Evolutionary conservation across 2,329 filamentous ascomycete species (phyloP).

Genomic region (Colletotrichum godetiae): DNA sequence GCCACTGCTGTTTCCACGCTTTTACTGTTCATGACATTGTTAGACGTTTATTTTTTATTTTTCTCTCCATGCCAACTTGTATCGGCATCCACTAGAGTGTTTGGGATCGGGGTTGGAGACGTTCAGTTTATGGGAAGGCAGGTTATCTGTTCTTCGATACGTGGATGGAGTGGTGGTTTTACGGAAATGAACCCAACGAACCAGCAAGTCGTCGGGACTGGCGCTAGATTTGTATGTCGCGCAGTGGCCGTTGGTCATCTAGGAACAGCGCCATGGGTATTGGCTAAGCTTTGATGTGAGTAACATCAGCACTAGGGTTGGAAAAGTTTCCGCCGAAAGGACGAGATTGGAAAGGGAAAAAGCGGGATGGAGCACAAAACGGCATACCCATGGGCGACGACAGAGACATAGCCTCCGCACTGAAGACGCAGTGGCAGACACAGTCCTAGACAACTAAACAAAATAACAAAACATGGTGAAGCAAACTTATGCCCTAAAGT

Average conservation of each 20-base stretch:
- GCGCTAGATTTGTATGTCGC: neutral
- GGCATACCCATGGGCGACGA: neutral
- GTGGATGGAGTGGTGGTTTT: constrained; percentile 18
- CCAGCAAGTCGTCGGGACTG: constrained; percentile 19
- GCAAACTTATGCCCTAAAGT: neutral
- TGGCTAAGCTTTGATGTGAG: neutral
- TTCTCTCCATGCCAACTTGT: constrained; percentile 28
- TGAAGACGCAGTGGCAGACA: constrained; percentile 3
- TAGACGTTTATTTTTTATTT: constrained; percentile 35
- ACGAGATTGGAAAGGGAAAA: constrained; percentile 25
- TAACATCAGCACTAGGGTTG: neutral
- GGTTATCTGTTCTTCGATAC: neutral
- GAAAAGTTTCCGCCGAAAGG: neutral
- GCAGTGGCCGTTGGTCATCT: neutral
- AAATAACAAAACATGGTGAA: constrained; percentile 25
- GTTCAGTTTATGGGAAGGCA: neutral
- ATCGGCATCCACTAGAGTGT: constrained; percentile 23
- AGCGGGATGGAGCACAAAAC: constrained; percentile 1
- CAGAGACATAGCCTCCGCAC: neutral
- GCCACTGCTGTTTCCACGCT: neutral
- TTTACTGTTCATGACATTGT: constrained; percentile 32
- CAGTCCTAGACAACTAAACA: constrained; percentile 28
- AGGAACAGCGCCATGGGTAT: neutral
- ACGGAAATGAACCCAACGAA: constrained; percentile 11
- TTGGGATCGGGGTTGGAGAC: constrained; percentile 11